Conservation (phyloP, 768 basidiomycete genomes). For the Leucosporidium creatinivorum region DNA sequence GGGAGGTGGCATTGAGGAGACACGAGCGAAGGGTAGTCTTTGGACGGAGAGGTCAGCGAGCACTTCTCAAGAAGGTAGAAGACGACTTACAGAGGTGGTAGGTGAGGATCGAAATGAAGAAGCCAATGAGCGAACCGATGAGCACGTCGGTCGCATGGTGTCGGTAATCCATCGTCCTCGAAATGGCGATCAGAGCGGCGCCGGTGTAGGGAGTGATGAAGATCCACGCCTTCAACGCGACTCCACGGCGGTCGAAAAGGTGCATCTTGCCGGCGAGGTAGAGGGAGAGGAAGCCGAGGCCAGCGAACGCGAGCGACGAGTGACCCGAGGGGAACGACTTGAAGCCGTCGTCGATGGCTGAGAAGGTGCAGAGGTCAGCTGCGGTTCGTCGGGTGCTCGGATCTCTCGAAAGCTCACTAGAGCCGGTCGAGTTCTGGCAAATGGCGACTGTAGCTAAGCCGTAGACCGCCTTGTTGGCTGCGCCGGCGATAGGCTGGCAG, state of each 20-base stretch:
- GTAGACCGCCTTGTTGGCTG: slow-evolving; percentile 57
- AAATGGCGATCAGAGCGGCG: slow-evolving; percentile 56
- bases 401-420: background rate
- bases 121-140: slow-evolving; percentile 68
- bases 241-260: slow-evolving; percentile 72
- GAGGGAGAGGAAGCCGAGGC: slow-evolving; percentile 76
- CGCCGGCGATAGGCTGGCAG: slow-evolving; percentile 44
- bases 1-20: slow-evolving; percentile 24
- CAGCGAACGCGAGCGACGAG: slow-evolving; percentile 67
- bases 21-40: slow-evolving; percentile 27
- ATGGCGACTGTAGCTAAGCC: slow-evolving; percentile 64
- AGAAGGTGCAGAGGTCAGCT: background rate
- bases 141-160: slow-evolving; percentile 55
- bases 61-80: background rate
- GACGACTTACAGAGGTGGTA: slow-evolving; percentile 50
- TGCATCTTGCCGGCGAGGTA: slow-evolving; percentile 91
- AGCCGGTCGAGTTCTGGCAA: slow-evolving; percentile 54
- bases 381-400: background rate
- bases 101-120: slow-evolving; percentile 60
- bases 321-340: slow-evolving; percentile 30
- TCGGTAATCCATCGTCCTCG: slow-evolving; percentile 65
- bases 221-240: slow-evolving; percentile 73
- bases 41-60: background rate
- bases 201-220: slow-evolving; percentile 66
- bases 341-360: slow-evolving; percentile 26